A percentile compares a stretch with the other conserved stretches of the same genome.
These are phyloP conservation scores for Pythium brassicae DNA, from an alignment of 352 stramenopile species.

Conservation along the genomic window DNA sequence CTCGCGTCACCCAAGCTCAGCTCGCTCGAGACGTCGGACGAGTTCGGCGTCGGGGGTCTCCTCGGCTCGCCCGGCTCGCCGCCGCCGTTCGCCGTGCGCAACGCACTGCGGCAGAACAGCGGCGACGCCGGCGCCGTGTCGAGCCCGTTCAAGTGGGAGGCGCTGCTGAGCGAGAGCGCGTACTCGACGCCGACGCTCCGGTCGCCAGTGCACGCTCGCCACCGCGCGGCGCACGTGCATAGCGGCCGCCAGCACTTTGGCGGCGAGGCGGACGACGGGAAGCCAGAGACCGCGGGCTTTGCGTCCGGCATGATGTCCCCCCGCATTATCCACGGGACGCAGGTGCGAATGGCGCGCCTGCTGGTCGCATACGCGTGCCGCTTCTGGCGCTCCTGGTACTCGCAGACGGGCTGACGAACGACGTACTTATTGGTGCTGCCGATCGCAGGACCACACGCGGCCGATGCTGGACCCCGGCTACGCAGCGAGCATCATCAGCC, in stretches of 20 bases:
- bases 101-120: constrained; percentile 6
- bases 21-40: constrained; percentile 48
- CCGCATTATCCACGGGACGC: constrained; percentile 29
- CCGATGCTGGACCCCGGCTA: constrained; percentile 35
- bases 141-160: constrained; percentile 71
- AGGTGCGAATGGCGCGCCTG: constrained; percentile 25
- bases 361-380: too few relatives aligned
- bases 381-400: not conserved
- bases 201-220: constrained; percentile 28
- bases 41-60: constrained; percentile 32
- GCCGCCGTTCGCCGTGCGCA: constrained; percentile 59
- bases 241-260: constrained; percentile 26
- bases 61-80: constrained; percentile 49
- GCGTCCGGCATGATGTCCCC: constrained; percentile 36
- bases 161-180: constrained; percentile 49
- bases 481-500: constrained; percentile 48
- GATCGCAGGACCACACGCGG: constrained; percentile 13
- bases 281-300: constrained; percentile 16
- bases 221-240: not conserved
- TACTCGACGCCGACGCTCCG: constrained; percentile 54
- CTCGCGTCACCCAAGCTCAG: constrained; percentile 52
- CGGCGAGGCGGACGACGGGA: constrained; percentile 33
- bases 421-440: not conserved
- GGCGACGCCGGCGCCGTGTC: constrained; percentile 4
- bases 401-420: too few relatives aligned